These are phyloP conservation scores for Metarhizium rileyi DNA, from an alignment of 2,329 filamentous ascomycete species.

Conservation along the genomic window DNA sequence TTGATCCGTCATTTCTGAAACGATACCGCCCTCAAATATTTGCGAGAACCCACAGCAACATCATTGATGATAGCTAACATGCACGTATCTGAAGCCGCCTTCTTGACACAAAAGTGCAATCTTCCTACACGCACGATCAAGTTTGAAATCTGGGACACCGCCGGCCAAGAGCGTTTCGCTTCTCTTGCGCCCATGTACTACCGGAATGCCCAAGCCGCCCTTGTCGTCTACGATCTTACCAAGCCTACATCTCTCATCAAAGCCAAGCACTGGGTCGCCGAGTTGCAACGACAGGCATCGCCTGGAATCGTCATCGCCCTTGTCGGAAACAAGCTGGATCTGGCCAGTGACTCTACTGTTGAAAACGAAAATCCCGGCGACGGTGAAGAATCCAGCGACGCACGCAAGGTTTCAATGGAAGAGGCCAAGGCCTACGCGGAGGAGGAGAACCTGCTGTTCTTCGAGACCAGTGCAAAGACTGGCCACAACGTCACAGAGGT, in stretches of 20 bases:
- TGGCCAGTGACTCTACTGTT: slow-evolving; percentile 53
- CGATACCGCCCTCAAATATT: not conserved
- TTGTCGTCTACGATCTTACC: slow-evolving; percentile 97
- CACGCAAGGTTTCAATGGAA: slow-evolving; percentile 79
- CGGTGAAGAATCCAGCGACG: slow-evolving; percentile 57
- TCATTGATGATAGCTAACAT: slow-evolving; percentile 2
- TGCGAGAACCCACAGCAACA: not conserved
- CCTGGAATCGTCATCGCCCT: slow-evolving; percentile 95
- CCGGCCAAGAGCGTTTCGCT: slow-evolving; percentile 94
- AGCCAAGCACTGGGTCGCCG: slow-evolving; percentile 97
- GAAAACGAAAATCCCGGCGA: slow-evolving; percentile 43
- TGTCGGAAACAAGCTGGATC: slow-evolving; percentile 93
- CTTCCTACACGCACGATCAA: slow-evolving; percentile 87
- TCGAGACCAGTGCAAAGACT: slow-evolving; percentile 96
- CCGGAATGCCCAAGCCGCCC: slow-evolving; percentile 92
- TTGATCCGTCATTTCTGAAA: slow-evolving; percentile 12
- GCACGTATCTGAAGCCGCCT: slow-evolving; percentile 58
- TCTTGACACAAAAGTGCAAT: slow-evolving; percentile 97
- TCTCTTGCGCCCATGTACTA: slow-evolving; percentile 99
- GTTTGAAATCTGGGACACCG: slow-evolving; percentile 97
- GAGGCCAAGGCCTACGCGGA: slow-evolving; percentile 91
- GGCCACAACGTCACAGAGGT: slow-evolving; percentile 91
- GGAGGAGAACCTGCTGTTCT: slow-evolving; percentile 88
- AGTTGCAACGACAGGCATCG: slow-evolving; percentile 90
- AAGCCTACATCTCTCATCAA: slow-evolving; percentile 93